Conservation (phyloP, 1,139 yeast species). For the Suhomyces guaymorum region DNA sequence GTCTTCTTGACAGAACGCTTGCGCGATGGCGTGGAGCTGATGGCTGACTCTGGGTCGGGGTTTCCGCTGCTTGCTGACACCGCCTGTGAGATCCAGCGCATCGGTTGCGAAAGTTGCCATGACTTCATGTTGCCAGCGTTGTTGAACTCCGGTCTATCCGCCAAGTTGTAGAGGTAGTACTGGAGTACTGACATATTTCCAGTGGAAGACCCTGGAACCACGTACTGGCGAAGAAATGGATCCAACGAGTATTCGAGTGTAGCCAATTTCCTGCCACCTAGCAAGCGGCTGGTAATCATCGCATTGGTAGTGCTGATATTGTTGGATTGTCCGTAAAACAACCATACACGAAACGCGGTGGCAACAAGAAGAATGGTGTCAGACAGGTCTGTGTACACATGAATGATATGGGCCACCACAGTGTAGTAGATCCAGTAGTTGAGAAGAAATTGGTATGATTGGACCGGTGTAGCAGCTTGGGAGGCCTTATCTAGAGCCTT, state of each 20-base stretch:
- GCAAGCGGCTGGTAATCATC: conserved; percentile 5
- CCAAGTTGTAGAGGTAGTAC: conserved; percentile 12
- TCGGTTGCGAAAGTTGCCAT: neutral
- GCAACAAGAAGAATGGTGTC: conserved; percentile 6
- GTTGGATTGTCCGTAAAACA: conserved; percentile 17
- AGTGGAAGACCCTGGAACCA: neutral
- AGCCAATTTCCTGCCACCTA: conserved; percentile 7
- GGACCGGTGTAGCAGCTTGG: conserved; percentile 7
- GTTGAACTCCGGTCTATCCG: conserved; percentile 5
- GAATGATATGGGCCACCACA: conserved; percentile 13
- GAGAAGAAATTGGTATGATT: conserved; percentile 15
- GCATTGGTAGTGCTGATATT: conserved; percentile 14
- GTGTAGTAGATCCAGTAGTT: conserved; percentile 21
- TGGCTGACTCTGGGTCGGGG: conserved; percentile 2
- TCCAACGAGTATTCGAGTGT: conserved; percentile 11
- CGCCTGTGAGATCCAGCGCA: conserved; percentile 3
- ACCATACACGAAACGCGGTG: conserved; percentile 14
- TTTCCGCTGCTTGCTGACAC: neutral
- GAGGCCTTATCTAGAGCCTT: conserved; percentile 13
- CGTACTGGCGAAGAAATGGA: conserved; percentile 12
- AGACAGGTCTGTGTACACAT: conserved; percentile 10
- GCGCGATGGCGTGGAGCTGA: conserved; percentile 3
- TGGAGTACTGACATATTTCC: conserved; percentile 9
- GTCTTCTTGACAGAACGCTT: conserved; percentile 8
- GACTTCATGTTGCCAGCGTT: no score